Base-by-base conservation (phyloP, 768 basidiomycete genomes). In the Rickenella mellea region DNA sequence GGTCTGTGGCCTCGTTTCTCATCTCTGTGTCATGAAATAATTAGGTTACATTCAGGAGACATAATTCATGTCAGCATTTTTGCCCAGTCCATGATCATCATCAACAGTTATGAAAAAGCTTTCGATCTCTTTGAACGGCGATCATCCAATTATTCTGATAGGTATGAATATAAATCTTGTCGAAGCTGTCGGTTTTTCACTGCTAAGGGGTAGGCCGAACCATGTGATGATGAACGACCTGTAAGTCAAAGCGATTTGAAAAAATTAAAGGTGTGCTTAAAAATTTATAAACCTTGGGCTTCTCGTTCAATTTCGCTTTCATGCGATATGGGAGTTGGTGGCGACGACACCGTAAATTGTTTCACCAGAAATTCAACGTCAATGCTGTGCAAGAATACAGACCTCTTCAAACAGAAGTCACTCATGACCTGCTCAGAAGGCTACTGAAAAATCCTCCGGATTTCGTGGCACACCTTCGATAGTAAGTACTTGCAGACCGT, bases 21-120 rank as follows among this genome's bases (percentile, higher is more conserved):
- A n/a, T 21, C 24, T 29, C 11, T 19, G 8, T 10, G 12, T 22
- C 17, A 20, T 30, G n/a, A 37, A 10, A 20, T 25, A 21, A 17
- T 0, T 36, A 10, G n/a, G 20, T 27, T 14, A 22, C 9, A 26
- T 10, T 14, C 26, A 48, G 47, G 51, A 8, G 36, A 43, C 14
- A 36, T 52, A 7, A 24, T 47, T n/a, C 41, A 37, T 19, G 21
- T 52, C 5, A 33, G 37, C 3, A 36, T 44, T 1, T 24, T 50
- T 4, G 48, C 48, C 2, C 40, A 43, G 19, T 25, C 12, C n/a
- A 32, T 50, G n/a, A 36, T 36, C 15, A 36, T 36, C 33, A 11
- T 36, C 10, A 36, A 36, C 15, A 22, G 24, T 10, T 7, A 7
- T 7, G 33, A 36, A 17, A 15, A 17, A 11, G 33, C 33, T 10